Conservation (phyloP, 2,329 filamentous ascomycete genomes). For the Verticillium tricorpus region DNA sequence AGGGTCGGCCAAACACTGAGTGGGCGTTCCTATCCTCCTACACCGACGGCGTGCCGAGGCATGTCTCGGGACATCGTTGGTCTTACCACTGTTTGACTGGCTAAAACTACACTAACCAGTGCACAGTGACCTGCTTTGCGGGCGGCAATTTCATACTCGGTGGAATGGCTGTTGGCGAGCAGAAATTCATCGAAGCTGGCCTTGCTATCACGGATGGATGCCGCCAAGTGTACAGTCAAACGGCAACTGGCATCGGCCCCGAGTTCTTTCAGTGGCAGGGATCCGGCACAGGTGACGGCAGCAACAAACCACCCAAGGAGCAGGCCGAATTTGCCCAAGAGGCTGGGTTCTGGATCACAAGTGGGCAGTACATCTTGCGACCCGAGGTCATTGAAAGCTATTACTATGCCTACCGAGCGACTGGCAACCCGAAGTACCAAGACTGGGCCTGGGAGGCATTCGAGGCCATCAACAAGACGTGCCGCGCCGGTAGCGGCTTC, state of each 20-base stretch:
- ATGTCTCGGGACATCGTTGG: conserved; percentile 47
- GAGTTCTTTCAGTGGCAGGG: conserved; percentile 64
- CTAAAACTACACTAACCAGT: conserved; percentile 29
- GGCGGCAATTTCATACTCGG: conserved; percentile 84
- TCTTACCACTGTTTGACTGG: conserved; percentile 16
- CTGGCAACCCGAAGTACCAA: conserved; percentile 70
- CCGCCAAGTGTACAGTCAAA: conserved; percentile 66
- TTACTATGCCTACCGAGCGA: conserved; percentile 83
- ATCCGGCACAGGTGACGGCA: conserved; percentile 28
- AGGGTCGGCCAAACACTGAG: conserved; percentile 50
- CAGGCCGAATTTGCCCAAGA: conserved; percentile 57
- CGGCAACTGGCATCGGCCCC: conserved; percentile 70
- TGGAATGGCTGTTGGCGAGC: conserved; percentile 61
- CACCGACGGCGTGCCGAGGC: conserved; percentile 36
- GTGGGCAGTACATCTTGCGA: conserved; percentile 60
- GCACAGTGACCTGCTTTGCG: conserved; percentile 70
- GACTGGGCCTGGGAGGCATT: conserved; percentile 84
- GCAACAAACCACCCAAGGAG: conserved; percentile 34
- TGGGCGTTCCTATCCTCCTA: conserved; percentile 67
- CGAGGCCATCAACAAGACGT: conserved; percentile 59
- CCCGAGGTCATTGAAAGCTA: conserved; percentile 80
- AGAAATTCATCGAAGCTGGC: conserved; percentile 70
- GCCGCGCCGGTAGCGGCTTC: conserved; percentile 62
- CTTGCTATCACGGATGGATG: conserved; percentile 68
- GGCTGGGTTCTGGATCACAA: conserved; percentile 68